These are phyloP conservation scores for Aspergillus ochraceus DNA, from an alignment of 2,329 filamentous ascomycete genomes.

Conservation along the genomic window DNA sequence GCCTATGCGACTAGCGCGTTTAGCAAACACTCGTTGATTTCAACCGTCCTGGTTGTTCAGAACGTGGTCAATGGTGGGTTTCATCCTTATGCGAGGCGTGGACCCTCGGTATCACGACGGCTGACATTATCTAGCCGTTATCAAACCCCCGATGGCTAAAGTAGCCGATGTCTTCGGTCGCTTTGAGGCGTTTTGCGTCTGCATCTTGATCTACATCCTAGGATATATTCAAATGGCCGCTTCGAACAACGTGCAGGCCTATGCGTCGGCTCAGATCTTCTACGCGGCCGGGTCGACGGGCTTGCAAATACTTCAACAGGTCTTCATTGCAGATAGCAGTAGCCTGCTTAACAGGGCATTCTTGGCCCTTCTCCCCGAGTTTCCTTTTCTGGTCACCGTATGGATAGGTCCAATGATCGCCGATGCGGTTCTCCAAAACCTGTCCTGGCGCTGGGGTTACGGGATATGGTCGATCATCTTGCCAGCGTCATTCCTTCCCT, in stretches of 20 bases:
- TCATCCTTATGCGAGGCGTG: conserved; percentile 17
- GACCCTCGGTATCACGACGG: neutral
- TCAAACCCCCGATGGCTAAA: conserved; percentile 66
- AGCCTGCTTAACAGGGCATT: conserved; percentile 64
- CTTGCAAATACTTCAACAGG: conserved; percentile 60
- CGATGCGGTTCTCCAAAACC: conserved; percentile 52
- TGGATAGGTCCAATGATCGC: conserved; percentile 63
- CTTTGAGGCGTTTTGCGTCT: conserved; percentile 60
- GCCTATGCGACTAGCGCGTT: conserved; percentile 68
- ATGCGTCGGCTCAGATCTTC: conserved; percentile 59
- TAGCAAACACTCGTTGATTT: conserved; percentile 62
- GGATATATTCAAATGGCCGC: conserved; percentile 67
- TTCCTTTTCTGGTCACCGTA: conserved; percentile 66
- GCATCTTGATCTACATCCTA: conserved; percentile 52
- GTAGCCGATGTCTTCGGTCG: conserved; percentile 68
- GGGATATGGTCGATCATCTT: conserved; percentile 66
- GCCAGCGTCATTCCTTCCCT: conserved; percentile 61
- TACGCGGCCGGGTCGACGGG: conserved; percentile 64
- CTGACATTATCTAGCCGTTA: conserved; percentile 50
- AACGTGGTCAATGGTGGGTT: conserved; percentile 62
- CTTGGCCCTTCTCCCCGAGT: conserved; percentile 61
- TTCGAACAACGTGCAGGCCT: conserved; percentile 58
- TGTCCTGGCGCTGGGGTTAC: conserved; percentile 68
- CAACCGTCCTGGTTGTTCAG: conserved; percentile 64
- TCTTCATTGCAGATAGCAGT: conserved; percentile 69